Base-by-base conservation (phyloP, 805 yeast species). In the Torulaspora franciscae region DNA sequence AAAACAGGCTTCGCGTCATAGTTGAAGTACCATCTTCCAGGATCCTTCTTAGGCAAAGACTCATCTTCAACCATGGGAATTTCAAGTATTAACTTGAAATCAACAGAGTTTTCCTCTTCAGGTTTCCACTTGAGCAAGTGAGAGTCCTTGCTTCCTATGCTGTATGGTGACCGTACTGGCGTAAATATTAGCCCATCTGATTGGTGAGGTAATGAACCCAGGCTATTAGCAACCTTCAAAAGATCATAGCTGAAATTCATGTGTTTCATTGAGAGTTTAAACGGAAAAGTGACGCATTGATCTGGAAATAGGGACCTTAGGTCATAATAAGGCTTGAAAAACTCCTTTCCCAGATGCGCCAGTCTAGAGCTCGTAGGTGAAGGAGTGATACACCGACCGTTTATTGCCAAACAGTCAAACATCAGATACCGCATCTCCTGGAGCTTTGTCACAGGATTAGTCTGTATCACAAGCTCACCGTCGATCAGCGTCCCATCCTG, bases 41-140 rank as follows among this genome's bases (percentile, higher is more conserved):
- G 81, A 61, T 81, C 83, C 49, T 79, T 77, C 33, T 79, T 77
- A 2, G 62, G 57, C 17, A 58, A 28, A 4, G 67, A 54, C 15
- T 57, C 48, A 35, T 64, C 68, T 41, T 63, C 66, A 1, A 59
- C 67, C 56, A 57, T 46, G 4, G 65, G 66, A 29, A 63, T 61
- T 34, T 71, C 69, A 23, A 69, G 64, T 24, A 83, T 68, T 48
- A 93, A 65, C 60, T 81, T 81, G 66, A 87, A 93, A 66, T 93
- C 99, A 35, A 95, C 79, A 0, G 97, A 84, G 57, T 93, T 95
- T 64, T 91, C 99, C 50, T 86, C 86, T 9, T 95, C 87, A 2
- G 99, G 98, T 60, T 93, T 93, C 99, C 99, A 93, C 66, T 95
- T 93, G 44, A 93, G 68, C 40, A 93, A 70, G 6, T 88, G 79